Base-by-base conservation (phyloP, 2,329 filamentous ascomycete genomes). In the Hypomyces rosellus region DNA sequence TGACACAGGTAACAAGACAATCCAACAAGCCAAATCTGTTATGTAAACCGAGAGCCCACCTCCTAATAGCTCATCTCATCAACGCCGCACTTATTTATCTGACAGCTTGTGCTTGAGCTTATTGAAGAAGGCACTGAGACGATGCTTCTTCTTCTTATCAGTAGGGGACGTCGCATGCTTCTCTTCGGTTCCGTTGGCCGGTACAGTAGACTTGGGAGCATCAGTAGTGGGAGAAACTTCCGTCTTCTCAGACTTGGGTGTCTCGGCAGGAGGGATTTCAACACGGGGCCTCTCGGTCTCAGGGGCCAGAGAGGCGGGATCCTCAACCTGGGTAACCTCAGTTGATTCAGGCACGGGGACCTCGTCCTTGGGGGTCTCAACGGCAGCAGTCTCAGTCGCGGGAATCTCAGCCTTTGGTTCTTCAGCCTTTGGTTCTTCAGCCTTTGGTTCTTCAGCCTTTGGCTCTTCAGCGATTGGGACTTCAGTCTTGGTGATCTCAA, bases 41-140 rank as follows among this genome's bases (percentile, higher is more conserved):
- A 56, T 54, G 54, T 55, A 58, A 54, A 59, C 53, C 43, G 57
- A 48, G 51, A 53, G 48, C 49, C 45, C 53, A 43, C 25, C 25
- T 52, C 46, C 45, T 45, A 41, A 51, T 30, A 46, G 34, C 25
- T 37, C 46, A 34, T 54, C 49, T 51, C 45, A 41, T 48, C 34
- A 18, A 34, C 13, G 16, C 45, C 45, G 33, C 49, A 37, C 42
- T 54, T 54, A 63, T 47, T 65, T 61, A 49, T 66, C 63, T 43
- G 65, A 63, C 50, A 71, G 57, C 67, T 70, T 80, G 58, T 69
- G 63, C 68, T 76, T 76, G 60, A 81, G 61, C 70, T 78, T 81
- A 67, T 68, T 72, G 63, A 87, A 80, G 59, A 86, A 77, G 48
- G 75, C 69, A 67, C 82, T 86, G 52, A 84, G 60, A 48, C 83